A percentile compares a stretch with the other conserved stretches of the same genome.
Evolutionary conservation across 2,329 filamentous ascomycete genomes (phyloP).

Genomic region (Aureobasidium sp.): DNA sequence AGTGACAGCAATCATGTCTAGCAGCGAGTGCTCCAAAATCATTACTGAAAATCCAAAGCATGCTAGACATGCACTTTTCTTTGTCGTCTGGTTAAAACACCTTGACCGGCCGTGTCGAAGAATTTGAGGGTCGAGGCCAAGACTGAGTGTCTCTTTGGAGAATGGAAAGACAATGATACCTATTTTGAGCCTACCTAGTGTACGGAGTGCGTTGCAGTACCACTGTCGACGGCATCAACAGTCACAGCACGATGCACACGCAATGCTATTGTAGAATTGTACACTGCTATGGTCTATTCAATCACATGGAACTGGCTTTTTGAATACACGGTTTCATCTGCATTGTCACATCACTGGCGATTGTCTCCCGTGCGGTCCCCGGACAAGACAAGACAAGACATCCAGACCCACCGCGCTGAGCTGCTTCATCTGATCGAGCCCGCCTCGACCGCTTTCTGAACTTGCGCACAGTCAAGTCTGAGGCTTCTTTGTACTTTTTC

Average conservation of each 20-base stretch:
- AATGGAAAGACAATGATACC: conserved; percentile 9
- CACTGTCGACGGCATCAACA: not conserved
- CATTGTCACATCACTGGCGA: not conserved
- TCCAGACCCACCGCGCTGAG: conserved; percentile 1
- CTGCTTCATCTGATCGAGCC: conserved; percentile 9
- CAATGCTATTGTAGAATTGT: not conserved
- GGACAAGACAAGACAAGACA: conserved; percentile 3
- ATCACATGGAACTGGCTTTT: too few species aligned
- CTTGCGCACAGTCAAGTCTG: not conserved
- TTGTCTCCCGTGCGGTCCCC: not conserved
- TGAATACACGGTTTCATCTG: not conserved
- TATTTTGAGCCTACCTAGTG: not conserved
- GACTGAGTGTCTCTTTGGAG: too few species aligned
- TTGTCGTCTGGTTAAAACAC: too few species aligned
- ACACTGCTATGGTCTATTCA: too few species aligned
- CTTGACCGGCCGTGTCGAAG: too few species aligned
- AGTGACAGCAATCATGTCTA: not conserved
- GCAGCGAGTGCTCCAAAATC: not conserved
- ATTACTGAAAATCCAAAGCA: not conserved
- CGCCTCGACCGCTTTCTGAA: conserved; percentile 9
- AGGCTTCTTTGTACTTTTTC: not conserved
- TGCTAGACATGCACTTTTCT: not conserved
- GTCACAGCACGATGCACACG: not conserved
- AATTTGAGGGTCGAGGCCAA: too few species aligned
- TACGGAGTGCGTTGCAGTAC: not conserved